Evolutionary conservation across 345 rosid genomes (phyloP).

Genomic region (Xanthoceras sorbifolium): DNA sequence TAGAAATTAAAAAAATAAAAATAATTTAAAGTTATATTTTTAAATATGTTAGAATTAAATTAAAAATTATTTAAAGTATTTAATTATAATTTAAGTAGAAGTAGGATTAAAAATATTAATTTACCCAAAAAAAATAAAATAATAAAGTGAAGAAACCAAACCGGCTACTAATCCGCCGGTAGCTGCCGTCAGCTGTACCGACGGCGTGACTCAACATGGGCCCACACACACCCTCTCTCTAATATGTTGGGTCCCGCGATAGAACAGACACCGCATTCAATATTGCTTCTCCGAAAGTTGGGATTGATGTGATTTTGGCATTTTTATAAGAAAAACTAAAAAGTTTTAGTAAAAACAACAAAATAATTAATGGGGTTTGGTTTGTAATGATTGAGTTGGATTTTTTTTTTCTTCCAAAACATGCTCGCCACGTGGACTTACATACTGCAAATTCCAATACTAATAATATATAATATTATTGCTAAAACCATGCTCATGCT

Average conservation of each 20-base stretch:
- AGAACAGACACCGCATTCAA: not conserved
- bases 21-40: too few species aligned
- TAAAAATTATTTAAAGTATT: too few species aligned
- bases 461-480: too few species aligned
- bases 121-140: not conserved
- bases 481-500: too few species aligned
- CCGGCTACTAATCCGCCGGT: slow-evolving; percentile 33
- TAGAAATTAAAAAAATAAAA: too few species aligned
- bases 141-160: not conserved
- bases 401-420: not conserved
- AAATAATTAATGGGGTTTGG: too few species aligned
- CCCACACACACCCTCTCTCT: not conserved
- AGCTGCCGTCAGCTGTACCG: slow-evolving; percentile 19
- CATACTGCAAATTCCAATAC: not conserved
- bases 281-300: slow-evolving; percentile 16
- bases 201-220: slow-evolving; percentile 21
- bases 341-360: too few species aligned
- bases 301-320: slow-evolving; percentile 30
- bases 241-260: not conserved
- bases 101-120: too few species aligned
- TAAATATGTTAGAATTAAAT: too few species aligned
- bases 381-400: not conserved
- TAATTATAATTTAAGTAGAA: too few species aligned
- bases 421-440: not conserved
- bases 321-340: not conserved